Percentiles rank a stretch among this genome's conserved stretches.
Evolutionary conservation across 306 rosid genomes (phyloP).

Genomic region (Delonix regia): DNA sequence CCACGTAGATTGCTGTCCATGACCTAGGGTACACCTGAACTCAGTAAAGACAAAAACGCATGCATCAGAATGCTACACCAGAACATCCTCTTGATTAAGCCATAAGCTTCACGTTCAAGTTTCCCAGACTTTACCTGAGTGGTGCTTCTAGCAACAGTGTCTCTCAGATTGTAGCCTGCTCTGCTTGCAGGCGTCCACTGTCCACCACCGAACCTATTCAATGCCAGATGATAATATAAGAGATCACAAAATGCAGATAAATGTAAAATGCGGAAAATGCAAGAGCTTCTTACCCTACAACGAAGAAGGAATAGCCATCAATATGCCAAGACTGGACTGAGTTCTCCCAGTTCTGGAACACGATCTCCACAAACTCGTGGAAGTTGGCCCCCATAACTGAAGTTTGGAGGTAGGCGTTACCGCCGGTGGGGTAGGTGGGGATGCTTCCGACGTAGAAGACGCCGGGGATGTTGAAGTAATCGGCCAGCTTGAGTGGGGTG

Average conservation of each 20-base stretch:
- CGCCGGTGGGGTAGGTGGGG: constrained; percentile 45
- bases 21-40: constrained; percentile 65
- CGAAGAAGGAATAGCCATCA: constrained; percentile 74
- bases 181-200: constrained; percentile 70
- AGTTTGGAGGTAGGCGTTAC: constrained; percentile 58
- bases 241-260: background rate
- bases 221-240: background rate
- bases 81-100: too few relatives aligned
- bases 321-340: constrained; percentile 79
- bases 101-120: too few relatives aligned
- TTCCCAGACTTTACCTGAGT: constrained; percentile 48
- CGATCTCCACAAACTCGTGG: constrained; percentile 65
- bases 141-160: constrained; percentile 62
- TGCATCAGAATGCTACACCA: too few relatives aligned
- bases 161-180: constrained; percentile 63
- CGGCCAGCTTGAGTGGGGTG: constrained; percentile 72
- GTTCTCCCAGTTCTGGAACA: constrained; percentile 73
- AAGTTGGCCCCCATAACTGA: constrained; percentile 61
- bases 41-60: too few relatives aligned
- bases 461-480: constrained; percentile 64
- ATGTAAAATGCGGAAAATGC: background rate
- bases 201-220: constrained; percentile 65
- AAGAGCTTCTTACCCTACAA: constrained; percentile 57
- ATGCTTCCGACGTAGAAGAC: constrained; percentile 67
- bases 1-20: constrained; percentile 74